phyloP scores from a whole-genome alignment of 202 grass and related monocot species.

The Zoysia matrella region DNA sequence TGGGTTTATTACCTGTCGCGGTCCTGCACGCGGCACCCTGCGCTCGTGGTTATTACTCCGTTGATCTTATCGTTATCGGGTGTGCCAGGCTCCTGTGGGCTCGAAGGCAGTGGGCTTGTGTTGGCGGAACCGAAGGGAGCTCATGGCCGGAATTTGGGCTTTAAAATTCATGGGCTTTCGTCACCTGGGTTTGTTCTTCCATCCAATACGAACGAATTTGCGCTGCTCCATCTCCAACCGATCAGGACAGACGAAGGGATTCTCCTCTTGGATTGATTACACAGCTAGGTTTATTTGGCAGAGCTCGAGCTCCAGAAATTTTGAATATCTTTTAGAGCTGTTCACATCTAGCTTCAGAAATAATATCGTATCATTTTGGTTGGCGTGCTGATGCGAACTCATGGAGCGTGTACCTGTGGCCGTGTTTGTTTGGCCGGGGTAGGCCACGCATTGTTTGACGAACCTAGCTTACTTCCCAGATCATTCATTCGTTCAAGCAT shows the following conservation, averaged over 20 bases:
- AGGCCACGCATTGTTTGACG: slow-evolving; percentile 7
- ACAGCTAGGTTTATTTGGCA: too few relatives aligned
- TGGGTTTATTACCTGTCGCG: not conserved
- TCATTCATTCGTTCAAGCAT: slow-evolving; percentile 8
- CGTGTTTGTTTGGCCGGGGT: not conserved
- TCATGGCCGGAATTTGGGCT: not conserved
- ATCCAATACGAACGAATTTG: too few relatives aligned
- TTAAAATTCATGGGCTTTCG: not conserved
- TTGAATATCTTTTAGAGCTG: too few relatives aligned
- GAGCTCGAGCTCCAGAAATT: too few relatives aligned
- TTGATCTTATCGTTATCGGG: not conserved
- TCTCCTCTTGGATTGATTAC: too few relatives aligned
- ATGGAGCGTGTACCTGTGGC: too few relatives aligned
- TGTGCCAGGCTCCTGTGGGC: not conserved
- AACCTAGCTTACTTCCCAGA: not conserved
- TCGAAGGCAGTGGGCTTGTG: not conserved
- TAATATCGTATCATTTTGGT: too few relatives aligned
- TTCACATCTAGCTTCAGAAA: not conserved
- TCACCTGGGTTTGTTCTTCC: too few relatives aligned
- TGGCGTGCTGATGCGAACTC: too few relatives aligned
- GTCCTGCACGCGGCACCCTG: not conserved
- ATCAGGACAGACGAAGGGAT: too few relatives aligned
- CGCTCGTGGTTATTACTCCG: slow-evolving; percentile 9
- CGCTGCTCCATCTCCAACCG: too few relatives aligned
- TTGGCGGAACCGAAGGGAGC: too few relatives aligned